These are phyloP conservation scores for Penicillium verrucosum DNA, from an alignment of 2,329 filamentous ascomycete genomes.

Conservation along the genomic window DNA sequence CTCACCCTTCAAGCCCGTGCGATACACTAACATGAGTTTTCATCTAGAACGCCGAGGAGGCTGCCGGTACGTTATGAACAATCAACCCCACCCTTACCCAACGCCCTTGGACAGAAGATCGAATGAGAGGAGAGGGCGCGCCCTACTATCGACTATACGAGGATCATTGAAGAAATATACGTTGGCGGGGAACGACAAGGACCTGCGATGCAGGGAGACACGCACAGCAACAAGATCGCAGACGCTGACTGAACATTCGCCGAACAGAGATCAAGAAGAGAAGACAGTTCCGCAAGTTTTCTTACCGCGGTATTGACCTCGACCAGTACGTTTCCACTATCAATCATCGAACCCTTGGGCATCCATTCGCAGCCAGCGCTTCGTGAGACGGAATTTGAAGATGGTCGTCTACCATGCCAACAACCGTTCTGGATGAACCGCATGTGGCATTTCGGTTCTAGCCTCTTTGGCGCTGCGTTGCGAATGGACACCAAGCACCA, in stretches of 20 bases:
- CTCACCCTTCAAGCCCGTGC: background rate
- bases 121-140: constrained; percentile 5
- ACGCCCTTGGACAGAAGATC: constrained; percentile 11
- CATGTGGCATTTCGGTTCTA: constrained; percentile 1
- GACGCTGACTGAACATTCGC: constrained; percentile 33
- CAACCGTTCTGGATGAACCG: background rate
- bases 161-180: background rate
- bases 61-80: constrained; percentile 63
- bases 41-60: constrained; percentile 86
- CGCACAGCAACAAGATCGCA: constrained; percentile 15
- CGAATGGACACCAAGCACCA: background rate
- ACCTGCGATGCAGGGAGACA: constrained; percentile 16
- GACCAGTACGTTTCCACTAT: constrained; percentile 75
- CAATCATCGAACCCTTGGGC: constrained; percentile 8
- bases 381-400: constrained; percentile 7
- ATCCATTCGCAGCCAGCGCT: constrained; percentile 10
- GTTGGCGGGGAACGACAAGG: constrained; percentile 15
- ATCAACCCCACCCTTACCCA: constrained; percentile 20
- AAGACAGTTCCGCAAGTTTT: constrained; percentile 99
- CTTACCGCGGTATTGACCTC: constrained; percentile 98
- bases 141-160: constrained; percentile 4
- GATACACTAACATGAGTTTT: constrained; percentile 37
- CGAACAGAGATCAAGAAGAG: constrained; percentile 92
- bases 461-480: constrained; percentile 5
- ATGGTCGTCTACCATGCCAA: background rate